A percentile compares a stretch with the other conserved stretches of the same genome.
phyloP scores from a whole-genome alignment of 2,329 filamentous ascomycete genomes.

The Penicillium corylophilum region DNA sequence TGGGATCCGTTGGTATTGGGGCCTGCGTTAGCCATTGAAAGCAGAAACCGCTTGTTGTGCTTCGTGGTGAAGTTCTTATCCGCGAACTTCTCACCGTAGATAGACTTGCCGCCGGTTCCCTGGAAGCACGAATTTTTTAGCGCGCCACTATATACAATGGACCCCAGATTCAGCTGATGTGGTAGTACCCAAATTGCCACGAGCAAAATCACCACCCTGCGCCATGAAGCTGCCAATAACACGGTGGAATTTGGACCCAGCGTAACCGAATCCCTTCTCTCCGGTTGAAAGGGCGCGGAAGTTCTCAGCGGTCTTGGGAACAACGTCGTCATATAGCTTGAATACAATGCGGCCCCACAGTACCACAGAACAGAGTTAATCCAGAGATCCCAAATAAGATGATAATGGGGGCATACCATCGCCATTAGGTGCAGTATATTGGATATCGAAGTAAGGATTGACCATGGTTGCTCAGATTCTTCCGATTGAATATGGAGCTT shows the following conservation, averaged over 20 bases:
- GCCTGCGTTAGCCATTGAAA: no score
- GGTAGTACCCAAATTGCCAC: no score
- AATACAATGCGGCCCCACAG: neutral
- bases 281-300: neutral
- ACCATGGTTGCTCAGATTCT: neutral
- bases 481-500: neutral
- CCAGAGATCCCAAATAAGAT: no score
- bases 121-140: no score
- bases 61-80: neutral
- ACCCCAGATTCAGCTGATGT: neutral
- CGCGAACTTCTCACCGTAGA: neutral
- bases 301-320: neutral
- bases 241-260: neutral
- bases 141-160: no score
- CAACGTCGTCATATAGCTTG: neutral
- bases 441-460: neutral
- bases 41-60: no score
- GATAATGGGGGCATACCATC: neutral
- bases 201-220: slow-evolving; percentile 77
- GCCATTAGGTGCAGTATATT: neutral
- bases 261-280: neutral
- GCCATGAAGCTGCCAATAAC: neutral
- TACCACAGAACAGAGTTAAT: no score
- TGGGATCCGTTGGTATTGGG: no score
- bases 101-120: neutral